A percentile compares a stretch with the other conserved stretches of the same genome.
phyloP scores from a whole-genome alignment of 2,329 filamentous ascomycete genomes.

The Aspergillus sp. region DNA sequence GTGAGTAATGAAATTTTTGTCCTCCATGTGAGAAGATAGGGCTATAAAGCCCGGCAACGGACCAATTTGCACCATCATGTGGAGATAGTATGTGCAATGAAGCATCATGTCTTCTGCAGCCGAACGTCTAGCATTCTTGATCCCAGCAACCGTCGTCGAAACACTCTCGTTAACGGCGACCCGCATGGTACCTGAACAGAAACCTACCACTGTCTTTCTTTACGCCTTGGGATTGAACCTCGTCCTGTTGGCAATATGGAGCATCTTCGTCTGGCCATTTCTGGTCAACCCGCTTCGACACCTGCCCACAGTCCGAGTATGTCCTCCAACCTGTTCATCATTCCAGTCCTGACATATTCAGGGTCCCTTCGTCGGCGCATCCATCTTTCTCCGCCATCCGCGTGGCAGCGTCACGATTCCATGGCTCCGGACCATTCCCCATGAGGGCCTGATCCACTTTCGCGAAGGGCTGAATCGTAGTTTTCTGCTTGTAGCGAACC shows the following conservation, averaged over 20 bases:
- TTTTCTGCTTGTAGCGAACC: not conserved
- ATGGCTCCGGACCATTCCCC: not conserved
- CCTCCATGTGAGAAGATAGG: no score
- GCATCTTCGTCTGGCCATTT: not conserved
- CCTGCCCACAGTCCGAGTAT: not conserved
- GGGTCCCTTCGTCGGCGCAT: not conserved
- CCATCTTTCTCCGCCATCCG: not conserved
- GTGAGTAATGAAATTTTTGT: no score
- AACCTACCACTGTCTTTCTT: not conserved
- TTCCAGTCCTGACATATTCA: not conserved
- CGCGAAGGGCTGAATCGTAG: not conserved
- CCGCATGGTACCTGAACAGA: not conserved
- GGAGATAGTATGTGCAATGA: no score
- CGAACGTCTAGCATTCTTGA: not conserved
- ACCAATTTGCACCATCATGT: no score
- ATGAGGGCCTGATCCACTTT: not conserved
- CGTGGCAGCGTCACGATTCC: not conserved
- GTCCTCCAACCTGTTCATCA: not conserved
- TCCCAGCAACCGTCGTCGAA: not conserved
- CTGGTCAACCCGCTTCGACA: not conserved
- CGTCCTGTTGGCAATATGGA: not conserved
- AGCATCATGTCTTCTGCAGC: not conserved
- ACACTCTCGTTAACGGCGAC: not conserved
- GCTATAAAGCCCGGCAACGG: no score
- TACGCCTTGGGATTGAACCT: not conserved